phyloP scores from a whole-genome alignment of 2,329 filamentous ascomycete species.

The Catunica adiposa region DNA sequence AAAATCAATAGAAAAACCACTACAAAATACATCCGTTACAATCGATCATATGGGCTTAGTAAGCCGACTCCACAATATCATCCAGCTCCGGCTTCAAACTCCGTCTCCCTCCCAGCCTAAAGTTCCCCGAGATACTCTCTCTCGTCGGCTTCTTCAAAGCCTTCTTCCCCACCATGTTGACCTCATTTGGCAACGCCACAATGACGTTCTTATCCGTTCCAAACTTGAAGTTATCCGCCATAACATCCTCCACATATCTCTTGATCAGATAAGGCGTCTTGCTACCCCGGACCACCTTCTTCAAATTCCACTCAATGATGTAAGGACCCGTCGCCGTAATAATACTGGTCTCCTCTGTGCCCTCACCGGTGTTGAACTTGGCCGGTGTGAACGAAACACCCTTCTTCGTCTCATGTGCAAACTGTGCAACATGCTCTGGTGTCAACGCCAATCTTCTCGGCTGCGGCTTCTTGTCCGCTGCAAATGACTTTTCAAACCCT shows the following conservation, averaged over 20 bases:
- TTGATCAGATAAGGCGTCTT: slow-evolving; percentile 94
- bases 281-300: slow-evolving; percentile 65
- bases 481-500: slow-evolving; percentile 89
- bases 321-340: slow-evolving; percentile 94
- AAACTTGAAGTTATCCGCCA: slow-evolving; percentile 96
- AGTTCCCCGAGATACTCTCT: slow-evolving; percentile 68
- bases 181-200: slow-evolving; percentile 88
- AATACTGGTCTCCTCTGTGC: slow-evolving; percentile 74
- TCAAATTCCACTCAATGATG: slow-evolving; percentile 90
- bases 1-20: slow-evolving; percentile 1
- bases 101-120: slow-evolving; percentile 28
- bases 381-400: slow-evolving; percentile 78
- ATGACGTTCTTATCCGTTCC: slow-evolving; percentile 97
- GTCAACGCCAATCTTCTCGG: slow-evolving; percentile 78
- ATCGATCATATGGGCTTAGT: slow-evolving; percentile 22
- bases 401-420: slow-evolving; percentile 86
- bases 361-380: slow-evolving; percentile 80
- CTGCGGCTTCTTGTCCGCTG: slow-evolving; percentile 83
- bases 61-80: slow-evolving; percentile 64
- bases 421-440: slow-evolving; percentile 87
- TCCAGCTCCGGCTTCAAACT: slow-evolving; percentile 60
- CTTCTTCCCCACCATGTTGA: slow-evolving; percentile 88
- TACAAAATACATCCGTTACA: neutral
- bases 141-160: slow-evolving; percentile 75
- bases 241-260: slow-evolving; percentile 86